Evolutionary conservation across 305 asterid species (phyloP).

Genomic region (Fraxinus nigra): DNA sequence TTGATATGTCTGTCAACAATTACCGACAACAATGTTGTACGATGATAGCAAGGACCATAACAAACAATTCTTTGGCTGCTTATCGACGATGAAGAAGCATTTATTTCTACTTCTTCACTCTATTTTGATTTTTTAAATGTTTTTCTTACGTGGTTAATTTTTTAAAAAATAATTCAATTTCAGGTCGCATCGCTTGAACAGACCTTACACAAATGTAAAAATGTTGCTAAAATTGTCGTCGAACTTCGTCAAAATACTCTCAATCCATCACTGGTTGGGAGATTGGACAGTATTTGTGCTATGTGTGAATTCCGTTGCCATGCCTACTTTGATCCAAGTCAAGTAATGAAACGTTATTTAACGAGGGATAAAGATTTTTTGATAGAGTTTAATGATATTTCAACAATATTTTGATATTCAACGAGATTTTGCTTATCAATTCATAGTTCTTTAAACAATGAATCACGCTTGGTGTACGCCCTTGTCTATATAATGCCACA

Average conservation of each 20-base stretch:
- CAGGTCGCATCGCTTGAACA: not conserved
- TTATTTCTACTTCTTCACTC: not conserved
- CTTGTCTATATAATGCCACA: too few species aligned
- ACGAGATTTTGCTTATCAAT: not conserved
- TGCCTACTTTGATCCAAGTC: not conserved
- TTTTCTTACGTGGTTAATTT: not conserved
- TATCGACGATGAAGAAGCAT: not conserved
- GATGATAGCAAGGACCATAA: not conserved
- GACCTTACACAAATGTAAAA: not conserved
- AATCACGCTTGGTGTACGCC: too few species aligned
- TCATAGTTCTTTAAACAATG: too few species aligned
- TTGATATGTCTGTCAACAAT: not conserved
- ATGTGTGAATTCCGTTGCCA: not conserved
- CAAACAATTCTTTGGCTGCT: not conserved
- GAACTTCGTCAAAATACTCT: not conserved
- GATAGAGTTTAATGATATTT: not conserved
- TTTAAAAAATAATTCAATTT: too few species aligned
- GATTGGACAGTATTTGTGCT: not conserved
- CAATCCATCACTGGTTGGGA: not conserved
- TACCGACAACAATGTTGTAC: not conserved
- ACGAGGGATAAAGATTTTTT: not conserved
- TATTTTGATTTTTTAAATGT: too few species aligned
- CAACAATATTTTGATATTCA: not conserved
- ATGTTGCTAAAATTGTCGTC: too few species aligned
- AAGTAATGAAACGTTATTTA: not conserved